Evolutionary conservation across 2,329 filamentous ascomycete species (phyloP).

Genomic region (Aspergillus persii): DNA sequence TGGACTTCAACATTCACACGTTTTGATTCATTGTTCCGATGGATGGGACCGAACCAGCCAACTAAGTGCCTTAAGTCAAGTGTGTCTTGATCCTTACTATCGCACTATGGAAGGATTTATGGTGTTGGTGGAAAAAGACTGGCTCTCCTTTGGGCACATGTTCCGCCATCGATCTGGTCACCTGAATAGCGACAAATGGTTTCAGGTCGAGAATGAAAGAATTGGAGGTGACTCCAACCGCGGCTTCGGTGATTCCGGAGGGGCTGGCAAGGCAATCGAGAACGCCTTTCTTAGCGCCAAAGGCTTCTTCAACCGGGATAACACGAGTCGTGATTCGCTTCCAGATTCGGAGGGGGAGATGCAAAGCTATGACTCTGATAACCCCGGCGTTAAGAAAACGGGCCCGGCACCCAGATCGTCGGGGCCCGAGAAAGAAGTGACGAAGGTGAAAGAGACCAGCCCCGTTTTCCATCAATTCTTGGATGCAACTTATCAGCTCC

Average conservation of each 20-base stretch:
- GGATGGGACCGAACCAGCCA: conserved; percentile 98
- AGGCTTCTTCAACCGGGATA: conserved; percentile 82
- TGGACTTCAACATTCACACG: conserved; percentile 89
- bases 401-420: conserved; percentile 31
- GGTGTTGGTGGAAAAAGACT: conserved; percentile 92
- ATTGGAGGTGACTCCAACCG: conserved; percentile 55
- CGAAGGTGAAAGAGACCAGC: conserved; percentile 80
- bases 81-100: conserved; percentile 94
- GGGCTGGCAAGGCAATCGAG: conserved; percentile 71
- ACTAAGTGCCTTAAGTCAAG: conserved; percentile 83
- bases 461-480: conserved; percentile 98
- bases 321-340: conserved; percentile 62
- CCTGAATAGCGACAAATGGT: conserved; percentile 91
- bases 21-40: conserved; percentile 95
- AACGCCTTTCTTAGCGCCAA: conserved; percentile 81
- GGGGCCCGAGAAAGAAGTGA: conserved; percentile 62
- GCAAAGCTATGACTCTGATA: conserved; percentile 50
- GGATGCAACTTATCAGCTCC: conserved; percentile 86
- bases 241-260: conserved; percentile 40
- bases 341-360: conserved; percentile 60
- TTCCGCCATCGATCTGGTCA: conserved; percentile 90
- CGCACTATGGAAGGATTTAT: conserved; percentile 93
- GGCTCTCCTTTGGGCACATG: conserved; percentile 97
- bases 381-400: conserved; percentile 35
- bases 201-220: conserved; percentile 78